These are phyloP conservation scores for Aspergillus nomiae DNA, from an alignment of 2,329 filamentous ascomycete genomes.

Conservation along the genomic window DNA sequence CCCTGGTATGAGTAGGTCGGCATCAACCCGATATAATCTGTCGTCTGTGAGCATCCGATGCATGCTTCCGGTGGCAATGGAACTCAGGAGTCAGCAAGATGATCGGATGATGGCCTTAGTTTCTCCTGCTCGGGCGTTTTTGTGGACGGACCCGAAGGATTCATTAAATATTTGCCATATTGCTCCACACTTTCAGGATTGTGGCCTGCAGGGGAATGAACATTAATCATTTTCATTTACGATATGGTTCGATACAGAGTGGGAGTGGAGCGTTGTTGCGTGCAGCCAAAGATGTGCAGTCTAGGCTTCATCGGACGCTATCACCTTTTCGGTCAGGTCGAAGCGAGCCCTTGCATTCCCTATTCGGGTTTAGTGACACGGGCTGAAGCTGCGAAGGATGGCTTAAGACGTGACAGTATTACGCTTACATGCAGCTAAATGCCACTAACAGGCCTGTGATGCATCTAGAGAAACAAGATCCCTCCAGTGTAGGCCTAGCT, in stretches of 20 bases:
- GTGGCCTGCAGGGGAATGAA: background rate
- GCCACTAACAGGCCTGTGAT: conserved; percentile 4
- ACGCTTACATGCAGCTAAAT: background rate
- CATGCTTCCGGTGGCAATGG: background rate
- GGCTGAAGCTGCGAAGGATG: background rate
- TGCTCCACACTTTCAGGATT: background rate
- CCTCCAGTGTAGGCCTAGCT: background rate
- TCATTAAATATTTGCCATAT: background rate
- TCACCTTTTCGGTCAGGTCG: conserved; percentile 7
- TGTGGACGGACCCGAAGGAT: background rate
- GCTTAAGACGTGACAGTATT: conserved; percentile 4
- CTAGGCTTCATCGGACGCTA: background rate
- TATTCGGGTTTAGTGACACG: conserved; percentile 1
- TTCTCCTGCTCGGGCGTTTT: background rate
- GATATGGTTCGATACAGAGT: background rate
- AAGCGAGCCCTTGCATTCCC: conserved; percentile 4
- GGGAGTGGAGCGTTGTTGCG: background rate
- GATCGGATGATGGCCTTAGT: background rate
- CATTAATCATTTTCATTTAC: background rate
- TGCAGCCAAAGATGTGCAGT: background rate
- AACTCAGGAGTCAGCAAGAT: background rate
- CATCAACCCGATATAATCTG: conserved; percentile 16
- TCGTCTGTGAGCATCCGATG: conserved; percentile 4
- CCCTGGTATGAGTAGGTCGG: conserved; percentile 52
- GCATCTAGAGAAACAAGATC: conserved; percentile 1